Base-by-base conservation (phyloP, 2,329 filamentous ascomycete species). In the Pseudogymnoascus pannorum region DNA sequence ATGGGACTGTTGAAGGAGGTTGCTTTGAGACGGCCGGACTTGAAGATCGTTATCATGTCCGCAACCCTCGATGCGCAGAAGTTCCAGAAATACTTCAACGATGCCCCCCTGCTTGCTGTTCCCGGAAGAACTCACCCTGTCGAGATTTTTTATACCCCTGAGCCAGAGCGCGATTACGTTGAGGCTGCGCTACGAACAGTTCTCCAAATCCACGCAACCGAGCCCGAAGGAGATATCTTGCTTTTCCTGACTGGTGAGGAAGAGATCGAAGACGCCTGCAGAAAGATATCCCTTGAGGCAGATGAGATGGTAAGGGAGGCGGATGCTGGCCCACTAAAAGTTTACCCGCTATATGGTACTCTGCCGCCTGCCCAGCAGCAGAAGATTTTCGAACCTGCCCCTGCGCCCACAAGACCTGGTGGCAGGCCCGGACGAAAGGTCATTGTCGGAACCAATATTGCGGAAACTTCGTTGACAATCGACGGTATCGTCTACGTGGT, bases 41-140 rank as follows among this genome's bases (percentile, higher is more conserved):
- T 99, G 70, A 99, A 99, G 79, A 90, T 99, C 71, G 94, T 99
- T 72, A 94, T 99, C 81, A 99, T 97, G 87, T 97, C 93, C 72
- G 94, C 94, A 64, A 99, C 94, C 8, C 83, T 99, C 60, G 94
- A 99, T 76, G 94, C 94, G 4, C 88, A 96, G 72, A 99, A 99
- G 77, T 99, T 99, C 74, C 94, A 97, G 75, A 87, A 87, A 64
- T 99, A 99, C 78, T 99, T 99, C 79, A 90, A 92, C 76, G 86
- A 96, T 69, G 94, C 94, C 4, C 94, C 94, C 5, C 81, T 99
- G 40, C 85, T 99, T 59, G 91, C 93, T 22, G 94, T 99, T 2
- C 94, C 94, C 35, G 94, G 94, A 72, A 87, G 94, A 75, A 99
- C 94, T 18, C 88, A 96, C 73, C 92, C 94, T 5, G 94, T 99